A percentile compares a stretch with the other conserved stretches of the same genome.
These are phyloP conservation scores for Canavalia gladiata DNA, from an alignment of 306 rosid species.

Conservation along the genomic window DNA sequence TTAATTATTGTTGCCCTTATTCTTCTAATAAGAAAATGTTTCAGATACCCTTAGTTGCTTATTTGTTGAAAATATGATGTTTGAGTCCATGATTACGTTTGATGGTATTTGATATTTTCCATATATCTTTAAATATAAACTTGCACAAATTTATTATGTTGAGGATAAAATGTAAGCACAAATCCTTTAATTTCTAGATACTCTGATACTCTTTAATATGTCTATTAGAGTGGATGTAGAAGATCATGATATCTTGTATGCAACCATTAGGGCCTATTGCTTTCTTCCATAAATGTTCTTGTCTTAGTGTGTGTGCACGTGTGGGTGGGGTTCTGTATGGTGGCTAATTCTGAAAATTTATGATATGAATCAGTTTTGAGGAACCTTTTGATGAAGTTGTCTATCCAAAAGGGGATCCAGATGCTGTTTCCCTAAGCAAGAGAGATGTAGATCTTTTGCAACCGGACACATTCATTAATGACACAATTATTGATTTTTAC, in stretches of 20 bases:
- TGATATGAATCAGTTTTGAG: constrained; percentile 70
- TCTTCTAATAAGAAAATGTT: background rate
- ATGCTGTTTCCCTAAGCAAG: constrained; percentile 89
- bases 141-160: constrained; percentile 11
- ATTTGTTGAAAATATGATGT: constrained; percentile 33
- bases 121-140: constrained; percentile 28
- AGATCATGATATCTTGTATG: constrained; percentile 27
- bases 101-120: constrained; percentile 30
- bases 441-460: constrained; percentile 95
- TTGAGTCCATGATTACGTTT: constrained; percentile 20
- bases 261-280: constrained; percentile 9
- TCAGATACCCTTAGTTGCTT: constrained; percentile 26
- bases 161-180: background rate
- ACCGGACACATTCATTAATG: constrained; percentile 95
- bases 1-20: background rate
- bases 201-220: background rate
- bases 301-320: background rate
- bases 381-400: constrained; percentile 81
- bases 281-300: constrained; percentile 8
- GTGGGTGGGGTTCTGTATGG: background rate
- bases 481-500: constrained; percentile 92
- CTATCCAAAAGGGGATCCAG: constrained; percentile 94
- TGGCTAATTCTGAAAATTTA: constrained; percentile 42
- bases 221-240: constrained; percentile 16
- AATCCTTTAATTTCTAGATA: constrained; percentile 21